Base-by-base conservation (phyloP, 2,329 filamentous ascomycete species). In the Alternaria gaisen region DNA sequence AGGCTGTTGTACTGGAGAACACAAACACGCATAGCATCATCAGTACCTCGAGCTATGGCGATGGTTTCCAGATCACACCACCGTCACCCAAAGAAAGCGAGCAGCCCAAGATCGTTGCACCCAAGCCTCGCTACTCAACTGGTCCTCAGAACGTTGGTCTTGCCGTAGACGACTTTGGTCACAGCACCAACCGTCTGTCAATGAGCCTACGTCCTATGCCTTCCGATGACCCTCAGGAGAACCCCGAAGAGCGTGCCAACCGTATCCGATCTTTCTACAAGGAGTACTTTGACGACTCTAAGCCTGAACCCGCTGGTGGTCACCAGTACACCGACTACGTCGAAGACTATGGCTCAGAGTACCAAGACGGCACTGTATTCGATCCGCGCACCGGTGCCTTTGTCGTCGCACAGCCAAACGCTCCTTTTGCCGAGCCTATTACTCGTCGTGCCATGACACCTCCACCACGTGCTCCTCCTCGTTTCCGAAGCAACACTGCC, bases 181-280 rank as follows among this genome's bases (percentile, higher is more conserved):
- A 67, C 50, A 75, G 83, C 69, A 79, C 79, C 47, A 83, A 83
- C 61, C 80, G 86, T 59, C 74, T 88, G 55, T 88, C 85, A 3
- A 84, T 88, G 78, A 86, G 87, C 50, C 73, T 97, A 78, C 90
- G 95, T 16, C 95, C 95, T 22, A 85, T 99, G 64, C 95, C 95
- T 5, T 92, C 93, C 36, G 90, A 94, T 73, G 91, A 97, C 66
- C 88, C 92, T 43, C 87, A 90, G 3, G 95, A 98, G 75, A 94
- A 97, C 76, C 93, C 95, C 0, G 95, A 98, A 79, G 90, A 94
- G 73, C 89, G 95, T 72, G 95, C 95, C 66, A 98, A 97, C 83
- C 90, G 95, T 60, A 99, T 99, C 69, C 88, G 95, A 77, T 99
- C 95, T 4, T 99, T 99, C 83, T 99, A 99, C 84, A 97, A 97